phyloP scores from a whole-genome alignment of 768 basidiomycete genomes.

The Mycena alexandri region DNA sequence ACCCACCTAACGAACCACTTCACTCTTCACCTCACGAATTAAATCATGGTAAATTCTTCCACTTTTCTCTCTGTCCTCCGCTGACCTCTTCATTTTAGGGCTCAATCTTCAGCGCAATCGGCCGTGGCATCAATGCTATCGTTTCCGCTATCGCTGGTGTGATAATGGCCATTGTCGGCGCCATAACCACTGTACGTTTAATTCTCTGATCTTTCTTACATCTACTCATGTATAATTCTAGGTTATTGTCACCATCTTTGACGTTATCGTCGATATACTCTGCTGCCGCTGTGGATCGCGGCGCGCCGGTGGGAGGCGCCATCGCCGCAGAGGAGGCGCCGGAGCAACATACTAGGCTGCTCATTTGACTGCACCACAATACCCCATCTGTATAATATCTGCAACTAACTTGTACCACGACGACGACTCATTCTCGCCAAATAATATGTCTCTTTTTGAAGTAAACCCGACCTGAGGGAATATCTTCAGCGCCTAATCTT shows the following conservation, averaged over 20 bases:
- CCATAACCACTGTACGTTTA: conserved; percentile 67
- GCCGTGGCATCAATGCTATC: conserved; percentile 67
- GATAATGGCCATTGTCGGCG: conserved; percentile 70
- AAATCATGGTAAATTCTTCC: conserved; percentile 17
- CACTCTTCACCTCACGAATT: background rate
- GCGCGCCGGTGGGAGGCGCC: background rate
- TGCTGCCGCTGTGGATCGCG: conserved; percentile 64
- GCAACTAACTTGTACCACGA: background rate
- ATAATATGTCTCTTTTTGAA: too few species aligned
- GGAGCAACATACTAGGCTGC: background rate
- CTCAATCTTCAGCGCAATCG: conserved; percentile 68
- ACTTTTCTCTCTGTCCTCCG: background rate
- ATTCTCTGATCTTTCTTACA: background rate
- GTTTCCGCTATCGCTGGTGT: conserved; percentile 72
- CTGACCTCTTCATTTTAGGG: conserved; percentile 12
- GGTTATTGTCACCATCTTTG: conserved; percentile 76
- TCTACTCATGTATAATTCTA: conserved; percentile 40
- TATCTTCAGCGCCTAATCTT: too few species aligned
- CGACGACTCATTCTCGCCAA: too few species aligned
- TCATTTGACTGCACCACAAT: background rate
- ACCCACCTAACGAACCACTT: background rate
- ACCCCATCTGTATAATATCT: conserved; percentile 4
- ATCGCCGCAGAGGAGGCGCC: conserved; percentile 2
- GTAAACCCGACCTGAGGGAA: too few species aligned
- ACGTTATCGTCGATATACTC: conserved; percentile 68